Evolutionary conservation across 1,284 basidiomycete genomes (phyloP).

Genomic region (Cronartium ribicola): DNA sequence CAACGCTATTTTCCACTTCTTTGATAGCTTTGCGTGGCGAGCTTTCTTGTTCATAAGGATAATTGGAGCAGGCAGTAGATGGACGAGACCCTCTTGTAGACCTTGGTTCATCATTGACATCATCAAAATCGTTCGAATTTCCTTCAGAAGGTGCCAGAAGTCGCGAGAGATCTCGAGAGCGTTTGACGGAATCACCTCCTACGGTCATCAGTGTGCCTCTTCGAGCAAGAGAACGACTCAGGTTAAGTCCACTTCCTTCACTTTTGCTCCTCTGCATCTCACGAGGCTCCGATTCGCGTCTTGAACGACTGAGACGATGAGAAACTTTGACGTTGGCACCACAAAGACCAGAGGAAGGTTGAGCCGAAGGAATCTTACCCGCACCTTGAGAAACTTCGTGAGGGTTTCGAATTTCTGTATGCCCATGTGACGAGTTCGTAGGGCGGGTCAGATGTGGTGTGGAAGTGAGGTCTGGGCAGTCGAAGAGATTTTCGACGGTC

Average conservation of each 20-base stretch:
- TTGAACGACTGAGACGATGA: not conserved
- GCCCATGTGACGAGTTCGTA: not conserved
- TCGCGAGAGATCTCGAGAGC: not conserved
- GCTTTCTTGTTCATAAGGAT: not conserved
- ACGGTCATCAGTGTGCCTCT: not conserved
- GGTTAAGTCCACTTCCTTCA: not conserved
- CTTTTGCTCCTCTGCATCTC: conserved; percentile 2
- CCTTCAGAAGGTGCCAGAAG: not conserved
- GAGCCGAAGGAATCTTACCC: not conserved
- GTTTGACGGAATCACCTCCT: not conserved
- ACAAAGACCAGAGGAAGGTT: not conserved
- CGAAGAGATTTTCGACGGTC: conserved; percentile 4
- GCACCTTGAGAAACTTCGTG: not conserved
- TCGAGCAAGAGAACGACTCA: conserved; percentile 1
- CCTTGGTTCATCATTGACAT: not conserved
- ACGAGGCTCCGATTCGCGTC: not conserved
- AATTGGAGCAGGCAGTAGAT: not conserved
- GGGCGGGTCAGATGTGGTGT: not conserved
- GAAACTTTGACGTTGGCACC: not conserved
- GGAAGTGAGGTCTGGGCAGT: not conserved
- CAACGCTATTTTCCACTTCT: not conserved
- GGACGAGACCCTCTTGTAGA: not conserved
- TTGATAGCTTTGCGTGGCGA: not conserved
- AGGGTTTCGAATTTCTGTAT: not conserved
- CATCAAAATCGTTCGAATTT: not conserved